Base-by-base conservation (phyloP, 2,329 filamentous ascomycete genomes). In the Xylaria sp. region DNA sequence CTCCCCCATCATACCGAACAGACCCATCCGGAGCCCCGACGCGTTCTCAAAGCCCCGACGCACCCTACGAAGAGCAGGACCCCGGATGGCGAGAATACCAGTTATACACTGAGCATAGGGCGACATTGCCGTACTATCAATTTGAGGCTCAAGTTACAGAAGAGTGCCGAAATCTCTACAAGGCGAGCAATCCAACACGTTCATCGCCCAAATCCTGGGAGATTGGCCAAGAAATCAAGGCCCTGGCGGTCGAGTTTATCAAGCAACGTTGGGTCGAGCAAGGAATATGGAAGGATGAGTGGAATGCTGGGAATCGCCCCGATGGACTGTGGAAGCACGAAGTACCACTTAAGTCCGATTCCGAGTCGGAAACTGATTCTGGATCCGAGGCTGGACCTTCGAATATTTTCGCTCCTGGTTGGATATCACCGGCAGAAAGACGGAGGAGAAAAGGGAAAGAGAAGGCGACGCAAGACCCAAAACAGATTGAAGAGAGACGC, bases 201-300 rank as follows among this genome's bases (percentile, higher is more conserved):
- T 41, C 39, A 18, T 13, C 12, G 25, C 6, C 3, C 15, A 6
- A 7, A 1, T 37, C 15, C n/a, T 32, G 50, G 25, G 3, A 25
- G 18, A 10, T 25, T 3, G 13, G 25, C 4, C 18, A 7, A 20
- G n/a, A 7, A 1, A 3, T 6, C 7, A 5, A 25, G 13, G 8
- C 1, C 3, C 34, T 32, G 15, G 46, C 34, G 9, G 8, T 5
- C 18, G 23, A 68, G 1, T 61, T 23, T 15, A 59, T 74, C 7
- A 72, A 68, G 52, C 60, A 70, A 56, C 60, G 56, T 4, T 74
- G 74, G 74, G 18, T 72, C 9, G 65, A 73, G 63, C 73, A 74
- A 23, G 71, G 70, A 9, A 75, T 75, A 41, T 74, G 74, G 74
- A 61, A 73, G 12, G 15, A 67, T 0, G 63, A 69, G 5, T 75